Evolutionary conservation across 31 red algal species (phyloP).

Genomic region (Endocladia muricata): DNA sequence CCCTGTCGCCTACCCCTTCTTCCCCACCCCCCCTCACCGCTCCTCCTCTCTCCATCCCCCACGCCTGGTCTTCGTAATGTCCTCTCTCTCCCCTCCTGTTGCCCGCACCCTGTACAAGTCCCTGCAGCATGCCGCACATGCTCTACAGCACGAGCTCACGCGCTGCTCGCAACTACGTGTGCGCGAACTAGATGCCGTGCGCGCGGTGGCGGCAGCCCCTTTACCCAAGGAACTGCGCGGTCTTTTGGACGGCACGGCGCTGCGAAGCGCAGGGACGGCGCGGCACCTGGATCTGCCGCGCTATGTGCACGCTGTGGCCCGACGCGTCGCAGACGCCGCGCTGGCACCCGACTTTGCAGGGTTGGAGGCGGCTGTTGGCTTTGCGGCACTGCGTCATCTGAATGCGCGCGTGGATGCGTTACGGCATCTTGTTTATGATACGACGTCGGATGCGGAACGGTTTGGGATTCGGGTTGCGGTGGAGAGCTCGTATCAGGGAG

Average conservation of each 20-base stretch:
- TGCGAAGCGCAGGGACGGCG: background rate
- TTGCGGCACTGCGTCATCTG: constrained; percentile 29
- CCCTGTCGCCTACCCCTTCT: background rate
- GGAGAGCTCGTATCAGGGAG: constrained; percentile 7
- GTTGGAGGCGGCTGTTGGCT: constrained; percentile 21
- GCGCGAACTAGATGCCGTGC: background rate
- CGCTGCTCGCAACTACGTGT: background rate
- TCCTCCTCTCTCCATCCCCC: background rate
- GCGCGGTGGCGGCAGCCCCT: background rate
- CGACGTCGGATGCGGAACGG: constrained; percentile 18
- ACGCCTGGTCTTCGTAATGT: background rate
- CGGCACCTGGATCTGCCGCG: too few relatives aligned
- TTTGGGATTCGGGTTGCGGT: constrained; percentile 30
- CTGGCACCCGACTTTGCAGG: background rate
- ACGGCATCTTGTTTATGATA: constrained; percentile 24
- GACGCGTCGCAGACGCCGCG: constrained; percentile 11
- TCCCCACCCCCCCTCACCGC: background rate
- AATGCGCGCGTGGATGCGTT: constrained; percentile 21
- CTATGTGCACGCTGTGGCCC: background rate
- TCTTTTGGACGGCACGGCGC: background rate
- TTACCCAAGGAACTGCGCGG: constrained; percentile 19
- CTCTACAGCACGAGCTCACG: constrained; percentile 5
- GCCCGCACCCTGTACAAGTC: constrained; percentile 12
- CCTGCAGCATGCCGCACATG: background rate
- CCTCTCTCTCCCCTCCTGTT: background rate